Base-by-base conservation (phyloP, 2,329 filamentous ascomycete genomes). In the Verticillium isaacii region DNA sequence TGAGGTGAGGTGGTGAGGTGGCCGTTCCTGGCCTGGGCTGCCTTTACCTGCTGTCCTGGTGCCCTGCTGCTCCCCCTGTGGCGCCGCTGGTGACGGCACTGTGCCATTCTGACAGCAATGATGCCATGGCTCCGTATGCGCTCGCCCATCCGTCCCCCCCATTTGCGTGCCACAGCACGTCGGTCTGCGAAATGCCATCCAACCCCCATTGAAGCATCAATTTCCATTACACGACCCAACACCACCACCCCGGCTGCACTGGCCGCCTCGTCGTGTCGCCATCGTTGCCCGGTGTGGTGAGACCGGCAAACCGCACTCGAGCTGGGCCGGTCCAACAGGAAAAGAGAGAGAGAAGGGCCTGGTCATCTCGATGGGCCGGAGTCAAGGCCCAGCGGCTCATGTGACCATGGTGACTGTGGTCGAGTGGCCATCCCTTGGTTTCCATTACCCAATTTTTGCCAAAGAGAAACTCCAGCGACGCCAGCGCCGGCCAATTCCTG, bases 391-490 rank as follows among this genome's bases (percentile, higher is more conserved):
- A 39, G 45, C 15, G 19, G 70, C 68, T 74, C 74, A 76, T 71
- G 73, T 69, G 74, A 76, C 64, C 72, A 69, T 55, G 68, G 73
- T 69, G 74, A 76, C 64, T 71, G 69, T 55, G 68, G 69, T 67
- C 71, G 69, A 66, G 72, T 69, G 67, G 71, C 74, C 76, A 77
- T 72, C 73, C 70, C 71, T 73, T 70, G 70, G 74, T 81, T 81
- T 81, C 69, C 68, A 81, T 81, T 81, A 81, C 79, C 70, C 76
- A 81, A 81, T 80, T 67, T 67, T 71, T 62, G 61, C 52, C 60
- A 52, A 65, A 65, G 63, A 65, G 63, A 59, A 65, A 66, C 61
- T 37, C 58, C 45, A 50, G 19, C 45, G 19, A 3, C 45, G 11
- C n/a, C 45, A 50, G 45, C 45, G 45, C 9, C 45, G 45, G 45